A percentile compares a stretch with the other conserved stretches of the same genome.
Evolutionary conservation across 176 grass and related monocot species (phyloP).

Genomic region (Carex parvula): DNA sequence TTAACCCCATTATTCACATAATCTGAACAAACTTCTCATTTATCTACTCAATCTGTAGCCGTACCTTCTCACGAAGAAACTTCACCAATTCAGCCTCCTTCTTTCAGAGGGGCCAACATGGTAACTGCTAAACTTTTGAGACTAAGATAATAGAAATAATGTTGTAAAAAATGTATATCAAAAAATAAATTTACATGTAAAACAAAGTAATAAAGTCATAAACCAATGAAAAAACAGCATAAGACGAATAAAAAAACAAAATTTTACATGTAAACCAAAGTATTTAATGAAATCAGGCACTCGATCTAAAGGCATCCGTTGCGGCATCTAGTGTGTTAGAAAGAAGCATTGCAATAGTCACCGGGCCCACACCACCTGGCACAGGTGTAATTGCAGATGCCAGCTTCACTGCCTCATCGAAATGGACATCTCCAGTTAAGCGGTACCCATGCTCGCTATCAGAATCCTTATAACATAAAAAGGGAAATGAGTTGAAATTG

Average conservation of each 20-base stretch:
- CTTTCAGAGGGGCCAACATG: no score
- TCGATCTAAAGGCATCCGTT: slow-evolving; percentile 44
- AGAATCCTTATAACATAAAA: slow-evolving; percentile 56
- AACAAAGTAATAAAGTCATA: no score
- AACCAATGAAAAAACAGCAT: not conserved
- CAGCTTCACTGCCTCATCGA: slow-evolving; percentile 72
- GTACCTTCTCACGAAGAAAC: no score
- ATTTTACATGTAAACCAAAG: not conserved
- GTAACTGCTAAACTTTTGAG: no score
- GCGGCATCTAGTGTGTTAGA: slow-evolving; percentile 77
- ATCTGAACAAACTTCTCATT: slow-evolving; percentile 13
- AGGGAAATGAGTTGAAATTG: not conserved
- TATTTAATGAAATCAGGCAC: slow-evolving; percentile 21
- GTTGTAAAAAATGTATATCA: no score
- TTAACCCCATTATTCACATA: not conserved
- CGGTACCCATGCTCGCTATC: slow-evolving; percentile 66
- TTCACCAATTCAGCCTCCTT: no score
- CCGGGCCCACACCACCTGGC: slow-evolving; percentile 87
- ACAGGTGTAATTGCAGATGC: slow-evolving; percentile 86
- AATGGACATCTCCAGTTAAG: slow-evolving; percentile 81
- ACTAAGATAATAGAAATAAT: no score
- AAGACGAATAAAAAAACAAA: not conserved
- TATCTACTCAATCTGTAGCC: no score
- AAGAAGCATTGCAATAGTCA: slow-evolving; percentile 91
- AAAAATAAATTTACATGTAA: no score